Base-by-base conservation (phyloP, 2,329 filamentous ascomycete species). In the Aspergillus bombycis region DNA sequence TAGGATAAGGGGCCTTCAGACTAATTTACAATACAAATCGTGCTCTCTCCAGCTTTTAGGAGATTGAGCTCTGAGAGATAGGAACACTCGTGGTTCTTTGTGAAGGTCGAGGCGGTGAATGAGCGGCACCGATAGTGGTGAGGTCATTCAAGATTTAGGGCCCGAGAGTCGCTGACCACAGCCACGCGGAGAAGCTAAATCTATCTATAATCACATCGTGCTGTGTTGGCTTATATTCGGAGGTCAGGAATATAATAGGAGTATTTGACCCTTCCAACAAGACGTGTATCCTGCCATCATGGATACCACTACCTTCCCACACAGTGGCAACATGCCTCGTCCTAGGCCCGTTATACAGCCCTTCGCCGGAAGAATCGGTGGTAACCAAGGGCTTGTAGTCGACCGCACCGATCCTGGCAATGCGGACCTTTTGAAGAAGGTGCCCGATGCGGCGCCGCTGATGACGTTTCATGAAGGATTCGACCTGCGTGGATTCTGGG, bases 361-460 rank as follows among this genome's bases (percentile, higher is more conserved):
- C 2, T 65, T 65, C 30, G 64, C 54, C 28, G 64, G 64, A 5
- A 62, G 64, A 10, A 57, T 66, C 21, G 62, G 62, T 19, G 63
- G 43, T 4, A 65, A 67, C 50, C 61, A 67, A 55, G 55, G 59
- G 10, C 58, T 66, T 12, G 38, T 63, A 2, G 36, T 65, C 12
- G 64, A 65, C 28, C 58, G 73, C 21, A 66, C 70, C 57, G 71
- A 73, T 68, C 59, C 70, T 63, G 53, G 71, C n/a, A 73, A 75
- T 64, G 64, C 65, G 10, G 55, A 62, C 11, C 32, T 62, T 5
- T 23, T 67, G 19, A 69, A 77, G 56, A 61, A 60, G 10, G 60
- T 62, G 8, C 80, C 80, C 0, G 80, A 82, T 69, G 80, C 80
- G 8, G 78, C 78, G 8, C 80, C 80, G 10, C 57, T 64, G 48